A percentile compares a stretch with the other conserved stretches of the same genome.
These are phyloP conservation scores for Ulota crispa DNA, from an alignment of 225 moss, liverwort and hornwort genomes.

Conservation along the genomic window DNA sequence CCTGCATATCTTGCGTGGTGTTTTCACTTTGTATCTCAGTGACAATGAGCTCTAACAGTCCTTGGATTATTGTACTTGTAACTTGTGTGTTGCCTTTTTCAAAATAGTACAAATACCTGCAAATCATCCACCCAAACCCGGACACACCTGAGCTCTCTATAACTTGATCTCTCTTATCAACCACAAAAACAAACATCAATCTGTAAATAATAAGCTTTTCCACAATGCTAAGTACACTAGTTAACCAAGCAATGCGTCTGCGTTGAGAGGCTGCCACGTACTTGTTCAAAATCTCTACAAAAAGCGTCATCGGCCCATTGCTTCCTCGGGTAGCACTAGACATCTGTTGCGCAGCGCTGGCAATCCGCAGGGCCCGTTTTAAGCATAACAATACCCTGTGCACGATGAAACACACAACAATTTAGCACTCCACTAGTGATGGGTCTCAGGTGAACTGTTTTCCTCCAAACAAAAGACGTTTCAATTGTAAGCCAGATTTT, in stretches of 20 bases:
- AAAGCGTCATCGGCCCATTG: conserved; percentile 96
- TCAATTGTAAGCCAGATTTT: neutral
- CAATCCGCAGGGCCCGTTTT: conserved; percentile 94
- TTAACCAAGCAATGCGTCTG: neutral
- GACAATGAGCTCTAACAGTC: conserved; percentile 89
- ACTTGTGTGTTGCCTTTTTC: conserved; percentile 98
- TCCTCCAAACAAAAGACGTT: neutral
- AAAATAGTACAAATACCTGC: conserved; percentile 94
- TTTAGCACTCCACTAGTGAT: conserved; percentile 1
- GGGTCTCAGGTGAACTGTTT: neutral
- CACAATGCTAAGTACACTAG: neutral
- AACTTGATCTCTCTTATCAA: neutral
- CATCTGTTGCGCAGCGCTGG: conserved; percentile 99
- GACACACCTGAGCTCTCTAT: conserved; percentile 2
- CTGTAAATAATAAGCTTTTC: neutral
- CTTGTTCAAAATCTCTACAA: conserved; percentile 99
- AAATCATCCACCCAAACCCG: conserved; percentile 14
- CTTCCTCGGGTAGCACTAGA: conserved; percentile 98
- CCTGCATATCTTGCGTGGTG: conserved; percentile 83
- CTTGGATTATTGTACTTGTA: conserved; percentile 92
- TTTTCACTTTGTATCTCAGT: conserved; percentile 97
- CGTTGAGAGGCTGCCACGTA: conserved; percentile 33
- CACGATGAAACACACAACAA: conserved; percentile 1
- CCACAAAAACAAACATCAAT: neutral
- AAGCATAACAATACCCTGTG: conserved; percentile 87